Conservation (phyloP, 805 yeast genomes). For the Allodekkera sacchari region DNA sequence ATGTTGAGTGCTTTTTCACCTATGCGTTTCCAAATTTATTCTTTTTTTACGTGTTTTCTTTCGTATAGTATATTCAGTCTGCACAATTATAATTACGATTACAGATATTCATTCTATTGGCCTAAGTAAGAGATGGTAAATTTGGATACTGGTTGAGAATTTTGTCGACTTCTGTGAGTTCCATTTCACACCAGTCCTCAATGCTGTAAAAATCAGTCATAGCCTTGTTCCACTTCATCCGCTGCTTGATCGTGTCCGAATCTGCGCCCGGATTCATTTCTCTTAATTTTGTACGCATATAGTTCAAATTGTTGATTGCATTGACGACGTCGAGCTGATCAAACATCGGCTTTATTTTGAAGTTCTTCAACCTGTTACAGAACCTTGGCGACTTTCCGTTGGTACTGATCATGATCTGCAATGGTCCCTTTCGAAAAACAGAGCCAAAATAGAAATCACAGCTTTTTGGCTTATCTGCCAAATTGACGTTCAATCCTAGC, state of each 20-base stretch:
- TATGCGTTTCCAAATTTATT: constrained; percentile 2
- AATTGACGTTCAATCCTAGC: constrained; percentile 54
- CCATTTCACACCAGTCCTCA: constrained; percentile 49
- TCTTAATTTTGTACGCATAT: constrained; percentile 44
- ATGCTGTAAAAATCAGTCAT: constrained; percentile 55
- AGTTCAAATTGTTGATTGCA: constrained; percentile 55
- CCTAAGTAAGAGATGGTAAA: constrained; percentile 25
- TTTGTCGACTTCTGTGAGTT: constrained; percentile 26
- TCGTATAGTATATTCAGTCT: constrained; percentile 3
- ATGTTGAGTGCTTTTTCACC: background rate
- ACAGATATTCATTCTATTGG: background rate
- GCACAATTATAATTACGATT: background rate
- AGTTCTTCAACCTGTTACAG: constrained; percentile 52
- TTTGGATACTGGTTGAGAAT: constrained; percentile 44
- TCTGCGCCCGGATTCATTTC: constrained; percentile 37
- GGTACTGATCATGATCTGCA: constrained; percentile 77
- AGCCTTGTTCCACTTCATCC: constrained; percentile 67
- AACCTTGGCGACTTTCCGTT: constrained; percentile 78
- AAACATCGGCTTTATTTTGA: constrained; percentile 38
- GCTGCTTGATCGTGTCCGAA: constrained; percentile 37
- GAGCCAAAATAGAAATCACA: constrained; percentile 87
- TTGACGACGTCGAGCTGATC: constrained; percentile 35
- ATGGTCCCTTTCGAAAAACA: constrained; percentile 59
- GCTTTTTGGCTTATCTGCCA: constrained; percentile 76
- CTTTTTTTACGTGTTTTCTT: constrained; percentile 3